Conservation (phyloP, 129 eudicot genomes). For the Artemisia argyi region DNA sequence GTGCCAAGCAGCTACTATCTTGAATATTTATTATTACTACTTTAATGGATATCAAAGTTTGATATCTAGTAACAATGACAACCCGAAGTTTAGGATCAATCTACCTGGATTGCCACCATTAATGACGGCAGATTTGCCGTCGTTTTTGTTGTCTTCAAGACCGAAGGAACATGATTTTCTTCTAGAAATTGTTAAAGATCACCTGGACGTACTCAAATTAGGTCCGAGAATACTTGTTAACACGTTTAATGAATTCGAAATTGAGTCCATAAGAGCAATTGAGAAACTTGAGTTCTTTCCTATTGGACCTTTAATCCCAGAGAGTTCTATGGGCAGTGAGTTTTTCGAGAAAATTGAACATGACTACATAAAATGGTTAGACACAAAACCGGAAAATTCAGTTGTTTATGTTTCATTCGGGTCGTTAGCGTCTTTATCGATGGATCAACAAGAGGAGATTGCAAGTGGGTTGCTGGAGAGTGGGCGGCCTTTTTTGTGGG, state of each 20-base stretch:
- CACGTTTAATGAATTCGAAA: constrained; percentile 26
- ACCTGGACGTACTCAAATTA: constrained; percentile 6
- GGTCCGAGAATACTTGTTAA: constrained; percentile 31
- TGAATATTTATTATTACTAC: constrained; percentile 38
- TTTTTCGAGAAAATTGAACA: constrained; percentile 35
- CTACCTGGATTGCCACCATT: constrained; percentile 37
- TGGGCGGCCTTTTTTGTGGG: constrained; percentile 47
- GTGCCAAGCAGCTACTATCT: constrained; percentile 53
- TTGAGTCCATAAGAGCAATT: constrained; percentile 16
- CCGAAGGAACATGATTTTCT: constrained; percentile 1
- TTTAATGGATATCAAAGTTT: constrained; percentile 34
- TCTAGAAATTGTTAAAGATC: constrained; percentile 2
- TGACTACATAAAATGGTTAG: constrained; percentile 39
- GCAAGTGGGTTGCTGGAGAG: constrained; percentile 25
- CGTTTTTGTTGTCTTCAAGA: constrained; percentile 21
- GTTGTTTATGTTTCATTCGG: constrained; percentile 64
- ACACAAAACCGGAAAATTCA: constrained; percentile 37
- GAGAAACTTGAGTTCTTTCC: constrained; percentile 15
- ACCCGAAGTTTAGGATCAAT: constrained; percentile 18
- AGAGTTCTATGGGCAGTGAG: constrained; percentile 41
- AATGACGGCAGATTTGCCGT: constrained; percentile 24
- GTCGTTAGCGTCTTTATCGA: constrained; percentile 29
- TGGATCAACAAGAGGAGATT: constrained; percentile 37
- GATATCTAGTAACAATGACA: not conserved
- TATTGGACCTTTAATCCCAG: constrained; percentile 67